These are phyloP conservation scores for Excoecaria agallocha DNA, from an alignment of 345 rosid species.

Conservation along the genomic window DNA sequence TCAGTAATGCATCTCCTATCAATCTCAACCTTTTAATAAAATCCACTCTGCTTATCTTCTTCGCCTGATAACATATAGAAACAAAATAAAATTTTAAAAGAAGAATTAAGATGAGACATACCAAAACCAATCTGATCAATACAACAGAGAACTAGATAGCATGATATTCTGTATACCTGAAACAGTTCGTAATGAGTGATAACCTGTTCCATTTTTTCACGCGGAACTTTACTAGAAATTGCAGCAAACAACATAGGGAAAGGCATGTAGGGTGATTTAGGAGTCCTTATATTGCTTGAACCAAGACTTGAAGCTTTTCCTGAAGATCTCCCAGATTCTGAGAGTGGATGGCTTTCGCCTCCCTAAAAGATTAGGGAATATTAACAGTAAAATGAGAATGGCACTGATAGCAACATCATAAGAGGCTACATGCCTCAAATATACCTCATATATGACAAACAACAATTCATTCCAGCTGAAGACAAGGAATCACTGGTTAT, in stretches of 20 bases:
- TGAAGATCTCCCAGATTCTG: slow-evolving; percentile 41
- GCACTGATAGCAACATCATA: neutral
- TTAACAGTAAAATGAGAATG: neutral
- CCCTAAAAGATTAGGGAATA: slow-evolving; percentile 27
- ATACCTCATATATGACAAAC: neutral
- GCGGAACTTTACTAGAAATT: slow-evolving; percentile 61
- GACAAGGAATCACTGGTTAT: neutral
- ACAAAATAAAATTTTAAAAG: neutral
- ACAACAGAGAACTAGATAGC: neutral
- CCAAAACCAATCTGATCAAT: neutral
- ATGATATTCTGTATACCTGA: slow-evolving; percentile 49
- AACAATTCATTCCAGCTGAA: neutral
- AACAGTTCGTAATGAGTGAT: slow-evolving; percentile 48
- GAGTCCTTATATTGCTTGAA: slow-evolving; percentile 57
- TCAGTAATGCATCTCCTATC: slow-evolving; percentile 65
- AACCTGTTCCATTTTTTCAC: slow-evolving; percentile 54
- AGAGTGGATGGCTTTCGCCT: slow-evolving; percentile 25
- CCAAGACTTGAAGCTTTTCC: slow-evolving; percentile 57
- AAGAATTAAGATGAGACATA: neutral
- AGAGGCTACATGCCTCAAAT: neutral
- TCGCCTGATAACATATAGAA: slow-evolving; percentile 39
- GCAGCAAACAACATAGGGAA: slow-evolving; percentile 82
- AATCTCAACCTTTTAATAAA: slow-evolving; percentile 65
- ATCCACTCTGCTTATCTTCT: slow-evolving; percentile 60
- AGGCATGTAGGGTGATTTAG: slow-evolving; percentile 96